Evolutionary conservation across 2,329 filamentous ascomycete species (phyloP).

Genomic region (Alternaria tenuissima): DNA sequence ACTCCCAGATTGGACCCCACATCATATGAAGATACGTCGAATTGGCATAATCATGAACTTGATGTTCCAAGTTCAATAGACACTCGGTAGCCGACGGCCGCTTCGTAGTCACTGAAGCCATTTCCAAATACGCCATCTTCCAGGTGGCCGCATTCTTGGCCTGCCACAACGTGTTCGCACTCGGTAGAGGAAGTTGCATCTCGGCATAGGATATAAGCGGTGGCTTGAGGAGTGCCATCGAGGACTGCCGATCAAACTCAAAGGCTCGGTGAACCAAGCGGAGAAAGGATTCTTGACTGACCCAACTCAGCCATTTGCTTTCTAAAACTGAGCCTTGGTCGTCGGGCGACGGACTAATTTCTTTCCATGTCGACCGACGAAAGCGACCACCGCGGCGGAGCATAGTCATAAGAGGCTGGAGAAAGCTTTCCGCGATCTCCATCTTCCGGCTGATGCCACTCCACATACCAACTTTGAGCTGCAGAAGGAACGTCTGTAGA

Average conservation of each 20-base stretch:
- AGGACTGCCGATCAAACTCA: slow-evolving; percentile 70
- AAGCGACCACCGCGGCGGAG: slow-evolving; percentile 66
- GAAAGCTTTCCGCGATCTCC: slow-evolving; percentile 67
- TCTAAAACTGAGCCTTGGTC: slow-evolving; percentile 67
- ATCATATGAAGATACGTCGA: slow-evolving; percentile 71
- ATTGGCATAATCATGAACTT: slow-evolving; percentile 50
- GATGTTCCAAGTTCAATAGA: slow-evolving; percentile 36
- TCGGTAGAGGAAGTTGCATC: slow-evolving; percentile 71
- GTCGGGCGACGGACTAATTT: slow-evolving; percentile 59
- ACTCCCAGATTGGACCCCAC: slow-evolving; percentile 72
- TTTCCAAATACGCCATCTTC: slow-evolving; percentile 66
- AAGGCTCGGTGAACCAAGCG: slow-evolving; percentile 72
- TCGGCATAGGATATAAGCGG: slow-evolving; percentile 75
- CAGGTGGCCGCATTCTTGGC: slow-evolving; percentile 70
- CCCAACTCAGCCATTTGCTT: slow-evolving; percentile 72
- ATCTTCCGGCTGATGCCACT: slow-evolving; percentile 67
- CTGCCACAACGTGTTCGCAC: slow-evolving; percentile 69
- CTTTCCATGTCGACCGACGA: slow-evolving; percentile 62
- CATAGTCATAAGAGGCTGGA: slow-evolving; percentile 65
- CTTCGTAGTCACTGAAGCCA: slow-evolving; percentile 20
- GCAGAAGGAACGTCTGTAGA: slow-evolving; percentile 60
- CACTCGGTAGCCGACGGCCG: slow-evolving; percentile 42
- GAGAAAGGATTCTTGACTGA: slow-evolving; percentile 71
- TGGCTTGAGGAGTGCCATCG: slow-evolving; percentile 71
- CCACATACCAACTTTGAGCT: slow-evolving; percentile 65